A percentile compares a stretch with the other conserved stretches of the same genome.
These are phyloP conservation scores for Ailanthus altissimus DNA, from an alignment of 345 rosid genomes.

Conservation along the genomic window DNA sequence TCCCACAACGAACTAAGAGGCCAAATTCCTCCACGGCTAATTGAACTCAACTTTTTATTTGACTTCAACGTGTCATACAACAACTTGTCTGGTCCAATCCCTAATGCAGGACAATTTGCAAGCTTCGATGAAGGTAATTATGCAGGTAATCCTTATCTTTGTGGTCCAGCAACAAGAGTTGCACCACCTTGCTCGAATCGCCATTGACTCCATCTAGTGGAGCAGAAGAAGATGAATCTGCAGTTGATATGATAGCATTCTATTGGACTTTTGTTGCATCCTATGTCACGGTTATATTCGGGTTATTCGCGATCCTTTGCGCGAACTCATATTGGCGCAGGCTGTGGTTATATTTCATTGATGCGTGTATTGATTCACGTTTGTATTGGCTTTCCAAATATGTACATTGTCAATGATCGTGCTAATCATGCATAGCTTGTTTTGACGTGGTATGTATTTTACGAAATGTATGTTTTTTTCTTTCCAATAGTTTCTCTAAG, in stretches of 20 bases:
- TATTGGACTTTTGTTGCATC: too few species aligned
- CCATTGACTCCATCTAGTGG: neutral
- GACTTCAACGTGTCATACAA: neutral
- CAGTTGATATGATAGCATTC: neutral
- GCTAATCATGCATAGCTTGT: too few species aligned
- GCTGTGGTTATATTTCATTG: neutral
- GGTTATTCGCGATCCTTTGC: neutral
- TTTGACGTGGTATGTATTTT: too few species aligned
- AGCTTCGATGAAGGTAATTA: conserved; percentile 1
- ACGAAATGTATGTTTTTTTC: too few species aligned
- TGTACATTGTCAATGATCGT: too few species aligned
- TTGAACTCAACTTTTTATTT: neutral
- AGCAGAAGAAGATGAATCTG: neutral
- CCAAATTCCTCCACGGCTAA: conserved; percentile 20
- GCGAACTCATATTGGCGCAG: too few species aligned
- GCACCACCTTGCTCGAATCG: neutral
- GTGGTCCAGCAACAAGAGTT: neutral
- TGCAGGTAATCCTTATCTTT: neutral
- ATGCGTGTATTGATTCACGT: neutral
- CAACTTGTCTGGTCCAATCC: neutral
- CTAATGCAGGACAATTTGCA: neutral
- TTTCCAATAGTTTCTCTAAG: too few species aligned
- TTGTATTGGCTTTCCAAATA: too few species aligned
- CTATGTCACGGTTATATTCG: too few species aligned
- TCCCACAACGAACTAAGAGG: conserved; percentile 22